A percentile compares a stretch with the other conserved stretches of the same genome.
phyloP scores from a whole-genome alignment of 148 eudicot genomes.

The Gaultheria prostrata region DNA sequence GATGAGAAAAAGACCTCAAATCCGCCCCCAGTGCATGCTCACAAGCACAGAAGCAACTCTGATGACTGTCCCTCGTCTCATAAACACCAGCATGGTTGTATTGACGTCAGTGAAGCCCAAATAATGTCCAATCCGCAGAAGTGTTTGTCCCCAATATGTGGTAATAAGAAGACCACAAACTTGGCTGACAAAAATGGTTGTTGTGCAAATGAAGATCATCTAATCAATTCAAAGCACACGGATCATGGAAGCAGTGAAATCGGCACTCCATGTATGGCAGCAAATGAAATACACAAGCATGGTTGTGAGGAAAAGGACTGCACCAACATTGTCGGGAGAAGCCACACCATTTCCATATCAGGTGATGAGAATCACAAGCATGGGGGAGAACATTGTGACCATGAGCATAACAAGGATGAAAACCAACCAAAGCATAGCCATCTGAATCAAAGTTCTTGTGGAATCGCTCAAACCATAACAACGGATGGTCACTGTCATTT shows the following conservation, averaged over 20 bases:
- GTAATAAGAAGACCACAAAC: background rate
- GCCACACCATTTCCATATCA: background rate
- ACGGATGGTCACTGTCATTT: background rate
- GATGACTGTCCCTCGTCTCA: conserved; percentile 9
- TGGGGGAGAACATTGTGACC: background rate
- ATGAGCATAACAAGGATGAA: background rate
- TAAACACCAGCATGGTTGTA: conserved; percentile 22
- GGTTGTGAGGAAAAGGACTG: conserved; percentile 11
- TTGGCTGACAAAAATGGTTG: background rate
- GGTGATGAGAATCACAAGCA: conserved; percentile 10
- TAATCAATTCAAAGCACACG: background rate
- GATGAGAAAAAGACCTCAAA: background rate
- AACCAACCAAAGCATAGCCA: background rate
- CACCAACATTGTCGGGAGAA: background rate
- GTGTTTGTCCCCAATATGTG: conserved; percentile 18
- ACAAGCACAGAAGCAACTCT: conserved; percentile 22
- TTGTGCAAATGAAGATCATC: conserved; percentile 18
- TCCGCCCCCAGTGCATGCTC: conserved; percentile 21
- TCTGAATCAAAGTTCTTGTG: background rate
- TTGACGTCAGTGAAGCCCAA: conserved; percentile 11
- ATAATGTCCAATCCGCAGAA: background rate
- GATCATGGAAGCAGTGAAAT: conserved; percentile 5
- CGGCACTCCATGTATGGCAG: background rate
- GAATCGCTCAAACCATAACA: background rate
- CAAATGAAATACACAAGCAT: conserved; percentile 2